These are phyloP conservation scores for Hansfordia pulvinata DNA, from an alignment of 2,329 filamentous ascomycete genomes.

Conservation along the genomic window DNA sequence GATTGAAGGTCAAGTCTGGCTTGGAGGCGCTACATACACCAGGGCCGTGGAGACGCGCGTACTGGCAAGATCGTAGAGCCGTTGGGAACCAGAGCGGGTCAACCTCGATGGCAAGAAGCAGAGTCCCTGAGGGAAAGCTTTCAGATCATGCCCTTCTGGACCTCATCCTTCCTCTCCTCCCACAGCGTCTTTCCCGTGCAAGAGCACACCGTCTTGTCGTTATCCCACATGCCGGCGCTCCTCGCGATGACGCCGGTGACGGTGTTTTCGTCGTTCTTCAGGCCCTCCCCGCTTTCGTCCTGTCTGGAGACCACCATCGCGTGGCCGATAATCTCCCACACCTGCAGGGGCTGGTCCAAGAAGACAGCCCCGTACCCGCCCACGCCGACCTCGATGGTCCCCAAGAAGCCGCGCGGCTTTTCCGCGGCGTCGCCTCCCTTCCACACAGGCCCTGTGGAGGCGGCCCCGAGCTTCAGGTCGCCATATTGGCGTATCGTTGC, in stretches of 20 bases:
- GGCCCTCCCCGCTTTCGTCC: conserved; percentile 42
- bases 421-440: conserved; percentile 26
- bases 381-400: conserved; percentile 60
- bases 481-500: conserved; percentile 78
- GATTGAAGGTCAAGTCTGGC: too few species aligned
- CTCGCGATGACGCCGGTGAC: conserved; percentile 87
- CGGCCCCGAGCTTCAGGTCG: conserved; percentile 73
- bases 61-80: too few species aligned
- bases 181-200: conserved; percentile 97
- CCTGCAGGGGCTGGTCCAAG: conserved; percentile 66
- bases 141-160: conserved; percentile 81
- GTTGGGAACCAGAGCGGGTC: too few species aligned
- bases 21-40: too few species aligned
- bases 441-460: conserved; percentile 77
- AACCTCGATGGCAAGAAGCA: too few species aligned
- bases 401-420: conserved; percentile 44
- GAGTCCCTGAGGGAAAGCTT: too few species aligned
- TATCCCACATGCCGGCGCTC: conserved; percentile 97
- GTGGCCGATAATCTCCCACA: conserved; percentile 94
- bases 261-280: conserved; percentile 69
- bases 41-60: too few species aligned
- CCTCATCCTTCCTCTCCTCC: conserved; percentile 89
- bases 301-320: conserved; percentile 72
- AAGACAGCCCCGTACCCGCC: conserved; percentile 70
- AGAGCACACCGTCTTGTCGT: conserved; percentile 95